These are phyloP conservation scores for Trichoderma harzianum DNA, from an alignment of 2,329 filamentous ascomycete species.

Conservation along the genomic window DNA sequence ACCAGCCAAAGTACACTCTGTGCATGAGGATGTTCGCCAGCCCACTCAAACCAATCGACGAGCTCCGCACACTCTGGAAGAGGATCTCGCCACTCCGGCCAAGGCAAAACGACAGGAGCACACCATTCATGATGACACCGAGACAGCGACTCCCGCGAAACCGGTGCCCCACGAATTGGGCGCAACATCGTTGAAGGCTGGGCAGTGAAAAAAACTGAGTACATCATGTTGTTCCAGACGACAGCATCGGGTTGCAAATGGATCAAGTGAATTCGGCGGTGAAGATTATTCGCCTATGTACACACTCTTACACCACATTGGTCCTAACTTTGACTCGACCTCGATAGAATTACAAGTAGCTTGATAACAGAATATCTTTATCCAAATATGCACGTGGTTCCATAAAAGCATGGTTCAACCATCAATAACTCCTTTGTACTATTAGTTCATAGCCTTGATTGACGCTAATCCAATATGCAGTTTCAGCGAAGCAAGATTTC, in stretches of 20 bases:
- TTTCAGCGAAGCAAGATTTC: slow-evolving; percentile 5
- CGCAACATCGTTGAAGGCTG: background rate
- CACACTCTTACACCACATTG: background rate
- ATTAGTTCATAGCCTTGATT: background rate
- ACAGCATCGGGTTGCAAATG: background rate
- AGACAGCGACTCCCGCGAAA: background rate
- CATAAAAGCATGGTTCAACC: background rate
- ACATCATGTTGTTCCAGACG: background rate
- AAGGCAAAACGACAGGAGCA: slow-evolving; percentile 7
- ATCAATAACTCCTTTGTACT: background rate
- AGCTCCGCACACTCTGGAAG: slow-evolving; percentile 15
- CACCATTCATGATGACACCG: slow-evolving; percentile 16
- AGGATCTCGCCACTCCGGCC: slow-evolving; percentile 4
- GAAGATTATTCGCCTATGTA: background rate
- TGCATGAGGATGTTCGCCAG: background rate
- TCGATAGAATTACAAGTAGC: background rate
- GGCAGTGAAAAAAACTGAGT: slow-evolving; percentile 4
- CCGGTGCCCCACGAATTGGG: slow-evolving; percentile 15
- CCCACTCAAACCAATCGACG: background rate
- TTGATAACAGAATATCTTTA: background rate
- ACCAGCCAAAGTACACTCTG: background rate
- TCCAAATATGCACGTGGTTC: background rate
- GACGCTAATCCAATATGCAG: background rate
- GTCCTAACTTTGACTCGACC: background rate
- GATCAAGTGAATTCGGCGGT: background rate